Percentiles rank a stretch among this genome's conserved stretches.
Evolutionary conservation across 2,329 filamentous ascomycete species (phyloP).

Genomic region (Sporothrix mexicana): DNA sequence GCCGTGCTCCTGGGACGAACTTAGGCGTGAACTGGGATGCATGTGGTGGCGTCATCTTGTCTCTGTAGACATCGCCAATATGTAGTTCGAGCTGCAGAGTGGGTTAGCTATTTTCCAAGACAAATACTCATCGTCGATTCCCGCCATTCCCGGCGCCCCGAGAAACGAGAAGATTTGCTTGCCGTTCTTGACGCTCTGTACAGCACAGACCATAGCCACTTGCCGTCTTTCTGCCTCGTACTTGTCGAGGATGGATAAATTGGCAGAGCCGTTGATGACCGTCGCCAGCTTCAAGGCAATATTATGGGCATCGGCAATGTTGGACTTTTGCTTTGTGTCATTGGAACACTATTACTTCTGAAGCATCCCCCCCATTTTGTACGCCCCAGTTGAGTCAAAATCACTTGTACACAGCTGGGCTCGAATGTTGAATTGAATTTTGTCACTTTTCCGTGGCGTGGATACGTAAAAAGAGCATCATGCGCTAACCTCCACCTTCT

Average conservation of each 20-base stretch:
- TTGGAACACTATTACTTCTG: too few species aligned
- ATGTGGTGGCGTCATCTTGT: neutral
- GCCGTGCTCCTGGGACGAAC: neutral
- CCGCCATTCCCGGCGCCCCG: neutral
- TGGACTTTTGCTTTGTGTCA: too few species aligned
- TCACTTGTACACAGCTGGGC: too few species aligned
- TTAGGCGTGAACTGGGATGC: neutral
- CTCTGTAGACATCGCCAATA: neutral
- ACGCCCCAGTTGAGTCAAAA: too few species aligned
- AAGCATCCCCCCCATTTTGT: too few species aligned
- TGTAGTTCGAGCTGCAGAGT: neutral
- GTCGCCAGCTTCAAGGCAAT: neutral
- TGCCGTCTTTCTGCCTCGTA: neutral
- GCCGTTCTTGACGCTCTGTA: constrained; percentile 1
- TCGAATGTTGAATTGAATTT: too few species aligned
- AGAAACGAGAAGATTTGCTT: neutral
- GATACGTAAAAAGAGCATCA: too few species aligned
- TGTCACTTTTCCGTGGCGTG: too few species aligned
- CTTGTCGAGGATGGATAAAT: neutral
- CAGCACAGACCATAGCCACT: neutral
- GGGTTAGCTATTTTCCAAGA: neutral
- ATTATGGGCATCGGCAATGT: neutral
- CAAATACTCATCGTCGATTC: neutral
- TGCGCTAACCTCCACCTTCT: too few species aligned
- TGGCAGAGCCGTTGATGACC: neutral